Evolutionary conservation across 441 rosid species (phyloP).

Genomic region (Adansonia grandidieri): DNA sequence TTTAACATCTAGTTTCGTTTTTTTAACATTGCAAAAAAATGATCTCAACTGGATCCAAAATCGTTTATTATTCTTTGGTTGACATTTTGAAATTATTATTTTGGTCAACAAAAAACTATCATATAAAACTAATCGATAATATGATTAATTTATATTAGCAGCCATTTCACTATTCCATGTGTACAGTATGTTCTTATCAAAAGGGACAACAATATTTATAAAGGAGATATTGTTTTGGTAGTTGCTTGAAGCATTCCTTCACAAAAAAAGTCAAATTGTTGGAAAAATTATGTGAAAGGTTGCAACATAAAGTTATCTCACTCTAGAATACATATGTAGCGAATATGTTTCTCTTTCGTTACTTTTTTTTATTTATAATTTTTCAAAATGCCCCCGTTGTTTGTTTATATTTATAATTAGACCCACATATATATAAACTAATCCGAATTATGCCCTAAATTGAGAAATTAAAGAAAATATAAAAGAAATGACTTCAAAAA

Average conservation of each 20-base stretch:
- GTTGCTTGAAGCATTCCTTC: neutral
- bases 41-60: conserved; percentile 11
- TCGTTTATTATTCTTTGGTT: conserved; percentile 25
- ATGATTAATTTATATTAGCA: neutral
- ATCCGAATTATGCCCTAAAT: too few relatives aligned
- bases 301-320: neutral
- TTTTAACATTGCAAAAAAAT: neutral
- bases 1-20: too few relatives aligned
- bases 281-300: neutral
- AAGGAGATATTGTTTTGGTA: neutral
- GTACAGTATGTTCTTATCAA: neutral
- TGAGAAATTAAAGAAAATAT: too few relatives aligned
- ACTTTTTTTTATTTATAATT: too few relatives aligned
- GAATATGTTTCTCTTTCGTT: neutral
- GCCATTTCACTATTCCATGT: conserved; percentile 3
- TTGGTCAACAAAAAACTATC: conserved; percentile 17
- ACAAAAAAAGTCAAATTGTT: conserved; percentile 9
- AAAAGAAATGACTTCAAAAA: too few relatives aligned
- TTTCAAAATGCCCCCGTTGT: too few relatives aligned
- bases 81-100: conserved; percentile 28
- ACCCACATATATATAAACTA: too few relatives aligned
- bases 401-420: too few relatives aligned
- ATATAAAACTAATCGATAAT: too few relatives aligned
- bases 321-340: neutral
- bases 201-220: neutral